phyloP scores from a whole-genome alignment of 2,329 filamentous ascomycete genomes.

The Arthrobotrys sphaeroides region DNA sequence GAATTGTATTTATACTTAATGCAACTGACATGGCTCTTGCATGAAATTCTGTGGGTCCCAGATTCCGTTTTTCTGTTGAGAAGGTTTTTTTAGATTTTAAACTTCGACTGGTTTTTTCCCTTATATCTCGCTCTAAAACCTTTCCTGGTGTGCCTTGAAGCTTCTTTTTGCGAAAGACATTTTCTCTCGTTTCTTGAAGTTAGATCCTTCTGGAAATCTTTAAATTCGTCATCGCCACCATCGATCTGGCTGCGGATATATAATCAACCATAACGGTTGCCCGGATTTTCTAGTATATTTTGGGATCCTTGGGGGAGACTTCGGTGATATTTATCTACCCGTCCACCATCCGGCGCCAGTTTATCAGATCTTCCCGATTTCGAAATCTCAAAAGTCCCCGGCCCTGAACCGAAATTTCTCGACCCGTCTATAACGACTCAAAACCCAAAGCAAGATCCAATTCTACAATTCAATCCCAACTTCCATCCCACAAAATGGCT shows the following conservation, averaged over 20 bases:
- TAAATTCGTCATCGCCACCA: neutral
- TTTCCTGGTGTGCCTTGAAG: neutral
- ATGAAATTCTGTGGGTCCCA: conserved; percentile 3
- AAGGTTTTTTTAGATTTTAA: conserved; percentile 37
- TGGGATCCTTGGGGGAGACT: neutral
- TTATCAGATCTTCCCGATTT: neutral
- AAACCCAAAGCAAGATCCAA: neutral
- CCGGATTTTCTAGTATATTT: neutral
- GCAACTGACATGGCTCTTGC: conserved; percentile 43
- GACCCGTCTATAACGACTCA: no score
- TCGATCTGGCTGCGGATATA: no score
- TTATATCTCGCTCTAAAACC: neutral
- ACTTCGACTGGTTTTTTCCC: conserved; percentile 15
- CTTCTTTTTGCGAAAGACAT: neutral
- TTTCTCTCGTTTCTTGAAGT: neutral
- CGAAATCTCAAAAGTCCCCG: neutral
- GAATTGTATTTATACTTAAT: conserved; percentile 32
- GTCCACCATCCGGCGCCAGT: neutral
- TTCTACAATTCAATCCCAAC: neutral
- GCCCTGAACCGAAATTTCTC: no score
- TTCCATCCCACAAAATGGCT: conserved; percentile 23
- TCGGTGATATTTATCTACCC: neutral
- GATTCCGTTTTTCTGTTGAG: conserved; percentile 14
- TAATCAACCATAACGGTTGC: neutral
- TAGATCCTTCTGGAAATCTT: conserved; percentile 5